Percentiles rank a stretch among this genome's conserved stretches.
These are phyloP conservation scores for Solanum peruvianum DNA, from an alignment of 257 asterid species.

Conservation along the genomic window DNA sequence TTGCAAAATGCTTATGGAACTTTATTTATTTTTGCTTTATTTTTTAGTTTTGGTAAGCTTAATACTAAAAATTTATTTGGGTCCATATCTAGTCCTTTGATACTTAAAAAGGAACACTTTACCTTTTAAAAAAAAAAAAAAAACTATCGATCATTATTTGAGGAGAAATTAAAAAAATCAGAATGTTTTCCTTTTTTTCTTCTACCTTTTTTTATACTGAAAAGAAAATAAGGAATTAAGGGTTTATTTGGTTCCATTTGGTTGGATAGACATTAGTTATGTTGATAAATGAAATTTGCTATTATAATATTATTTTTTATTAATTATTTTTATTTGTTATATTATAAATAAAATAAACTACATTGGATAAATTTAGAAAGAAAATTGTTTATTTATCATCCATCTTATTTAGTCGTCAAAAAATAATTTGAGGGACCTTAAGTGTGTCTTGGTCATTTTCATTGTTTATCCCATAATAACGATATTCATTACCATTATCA, in stretches of 20 bases:
- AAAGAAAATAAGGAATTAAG: too few species aligned
- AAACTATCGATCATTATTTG: too few species aligned
- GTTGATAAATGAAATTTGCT: not conserved
- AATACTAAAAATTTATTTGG: not conserved
- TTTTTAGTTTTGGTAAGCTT: not conserved
- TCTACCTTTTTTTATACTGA: not conserved
- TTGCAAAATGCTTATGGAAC: not conserved
- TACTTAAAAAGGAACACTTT: not conserved
- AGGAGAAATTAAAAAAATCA: too few species aligned
- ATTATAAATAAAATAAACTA: too few species aligned
- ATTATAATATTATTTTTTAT: too few species aligned
- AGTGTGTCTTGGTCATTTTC: not conserved
- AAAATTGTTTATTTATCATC: accelerated
- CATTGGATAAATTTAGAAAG: too few species aligned
- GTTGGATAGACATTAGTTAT: not conserved
- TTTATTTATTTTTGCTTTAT: not conserved
- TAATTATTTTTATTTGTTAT: too few species aligned
- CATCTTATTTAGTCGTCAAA: too few species aligned
- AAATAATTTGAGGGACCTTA: not conserved
- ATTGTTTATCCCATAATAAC: too few species aligned
- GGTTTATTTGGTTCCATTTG: not conserved
- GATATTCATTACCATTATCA: too few species aligned
- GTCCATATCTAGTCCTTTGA: not conserved
- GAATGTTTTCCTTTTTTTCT: not conserved
- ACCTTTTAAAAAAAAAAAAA: too few species aligned